A percentile compares a stretch with the other conserved stretches of the same genome.
Conservation (phyloP, 345 rosid species). For the Linum usitatissimum region DNA sequence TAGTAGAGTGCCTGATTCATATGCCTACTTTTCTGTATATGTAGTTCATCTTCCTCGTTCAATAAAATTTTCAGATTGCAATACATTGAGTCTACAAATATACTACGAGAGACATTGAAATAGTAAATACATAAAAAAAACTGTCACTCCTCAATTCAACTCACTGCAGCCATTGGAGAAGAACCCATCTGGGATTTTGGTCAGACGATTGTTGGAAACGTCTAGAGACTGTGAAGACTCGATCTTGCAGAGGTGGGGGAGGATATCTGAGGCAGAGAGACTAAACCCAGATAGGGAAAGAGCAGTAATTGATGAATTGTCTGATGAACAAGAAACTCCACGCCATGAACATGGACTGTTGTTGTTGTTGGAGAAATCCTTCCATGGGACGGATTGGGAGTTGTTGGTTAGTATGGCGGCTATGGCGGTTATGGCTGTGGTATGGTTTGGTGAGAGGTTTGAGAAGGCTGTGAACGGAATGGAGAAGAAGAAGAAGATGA, state of each 20-base stretch:
- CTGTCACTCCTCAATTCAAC: no score
- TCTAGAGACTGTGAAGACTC: slow-evolving; percentile 45
- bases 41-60: no score
- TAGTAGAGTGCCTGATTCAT: no score
- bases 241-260: slow-evolving; percentile 41
- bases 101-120: no score
- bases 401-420: slow-evolving; percentile 24
- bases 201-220: slow-evolving; percentile 37
- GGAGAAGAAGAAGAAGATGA: slow-evolving; percentile 11
- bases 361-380: slow-evolving; percentile 16
- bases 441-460: slow-evolving; percentile 31
- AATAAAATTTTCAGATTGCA: no score
- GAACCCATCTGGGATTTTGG: slow-evolving; percentile 40
- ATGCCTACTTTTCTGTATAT: no score
- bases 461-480: slow-evolving; percentile 14
- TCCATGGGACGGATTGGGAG: slow-evolving; percentile 26
- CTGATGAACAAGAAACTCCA: slow-evolving; percentile 37
- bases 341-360: slow-evolving; percentile 59
- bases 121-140: no score
- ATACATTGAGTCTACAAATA: no score
- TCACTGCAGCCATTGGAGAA: slow-evolving; percentile 36
- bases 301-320: slow-evolving; percentile 18
- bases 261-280: slow-evolving; percentile 29
- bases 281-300: slow-evolving; percentile 31
- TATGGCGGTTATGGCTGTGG: slow-evolving; percentile 28